These are phyloP conservation scores for Podospora conica DNA, from an alignment of 495 filamentous ascomycete species.

Conservation along the genomic window DNA sequence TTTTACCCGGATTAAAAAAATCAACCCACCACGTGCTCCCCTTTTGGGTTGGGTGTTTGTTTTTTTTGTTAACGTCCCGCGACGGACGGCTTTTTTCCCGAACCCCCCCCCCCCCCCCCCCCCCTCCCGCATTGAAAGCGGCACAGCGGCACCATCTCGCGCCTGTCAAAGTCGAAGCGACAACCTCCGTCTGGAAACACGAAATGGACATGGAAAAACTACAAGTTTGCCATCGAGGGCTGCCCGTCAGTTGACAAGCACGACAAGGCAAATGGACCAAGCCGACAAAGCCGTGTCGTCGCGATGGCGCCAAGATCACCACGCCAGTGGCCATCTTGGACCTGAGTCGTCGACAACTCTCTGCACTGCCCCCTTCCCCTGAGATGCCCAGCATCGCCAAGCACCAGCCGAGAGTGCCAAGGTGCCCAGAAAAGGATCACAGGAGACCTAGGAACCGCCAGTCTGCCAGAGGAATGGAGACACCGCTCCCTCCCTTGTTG, in stretches of 20 bases:
- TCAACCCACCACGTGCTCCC: no score
- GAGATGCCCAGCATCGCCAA: constrained; percentile 17
- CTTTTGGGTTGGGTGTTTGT: no score
- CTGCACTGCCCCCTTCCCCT: constrained; percentile 16
- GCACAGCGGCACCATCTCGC: background rate
- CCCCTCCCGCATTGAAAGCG: background rate
- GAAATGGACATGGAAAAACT: background rate
- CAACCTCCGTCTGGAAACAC: background rate
- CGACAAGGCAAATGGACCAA: no score
- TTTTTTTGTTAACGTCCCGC: no score
- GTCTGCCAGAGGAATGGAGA: constrained; percentile 1
- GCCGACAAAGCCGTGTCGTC: background rate
- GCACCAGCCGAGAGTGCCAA: constrained; percentile 19
- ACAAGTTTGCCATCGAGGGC: background rate
- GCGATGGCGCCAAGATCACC: constrained; percentile 13
- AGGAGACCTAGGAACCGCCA: background rate
- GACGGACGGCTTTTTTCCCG: no score
- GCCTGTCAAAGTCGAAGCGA: background rate
- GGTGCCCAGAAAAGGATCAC: background rate
- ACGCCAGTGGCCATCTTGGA: constrained; percentile 4
- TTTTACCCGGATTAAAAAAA: no score
- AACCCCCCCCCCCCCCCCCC: no score
- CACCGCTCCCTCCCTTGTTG: background rate
- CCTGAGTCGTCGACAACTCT: constrained; percentile 1
- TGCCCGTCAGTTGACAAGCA: background rate